Percentiles rank a stretch among this genome's conserved stretches.
Conservation (phyloP, 805 yeast species). For the Clavispora carvajalis region DNA sequence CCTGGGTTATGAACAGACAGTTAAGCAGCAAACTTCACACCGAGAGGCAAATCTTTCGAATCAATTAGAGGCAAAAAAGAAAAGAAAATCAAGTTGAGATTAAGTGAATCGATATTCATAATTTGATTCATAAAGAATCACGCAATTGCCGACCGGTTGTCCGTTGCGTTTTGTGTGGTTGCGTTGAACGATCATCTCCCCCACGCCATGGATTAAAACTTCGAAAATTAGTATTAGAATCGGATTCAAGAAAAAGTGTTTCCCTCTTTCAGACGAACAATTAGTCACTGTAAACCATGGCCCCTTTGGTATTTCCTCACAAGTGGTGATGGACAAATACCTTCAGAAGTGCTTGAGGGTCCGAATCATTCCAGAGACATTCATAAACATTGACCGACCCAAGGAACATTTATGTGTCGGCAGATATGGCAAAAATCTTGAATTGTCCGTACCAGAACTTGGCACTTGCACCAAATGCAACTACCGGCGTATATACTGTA, state of each 20-base stretch:
- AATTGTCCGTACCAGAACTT: constrained; percentile 43
- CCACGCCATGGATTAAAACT: too few species aligned
- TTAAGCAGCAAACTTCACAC: too few species aligned
- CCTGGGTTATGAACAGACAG: too few species aligned
- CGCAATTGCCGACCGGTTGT: too few species aligned
- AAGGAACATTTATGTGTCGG: constrained; percentile 24
- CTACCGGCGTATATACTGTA: constrained; percentile 53
- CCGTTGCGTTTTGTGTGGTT: too few species aligned
- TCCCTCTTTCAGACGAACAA: constrained; percentile 34
- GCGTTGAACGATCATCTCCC: too few species aligned
- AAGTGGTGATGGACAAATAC: constrained; percentile 26
- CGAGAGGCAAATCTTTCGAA: too few species aligned
- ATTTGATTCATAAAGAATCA: too few species aligned
- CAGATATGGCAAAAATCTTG: constrained; percentile 40
- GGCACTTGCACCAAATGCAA: constrained; percentile 56
- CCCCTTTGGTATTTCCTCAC: constrained; percentile 55
- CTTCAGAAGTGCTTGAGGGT: constrained; percentile 13
- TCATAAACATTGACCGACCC: constrained; percentile 22
- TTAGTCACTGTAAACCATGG: constrained; percentile 57
- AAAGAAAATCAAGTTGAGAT: too few species aligned
- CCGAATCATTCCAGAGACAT: constrained; percentile 44
- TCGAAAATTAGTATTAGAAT: constrained; percentile 43
- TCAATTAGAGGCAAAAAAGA: too few species aligned
- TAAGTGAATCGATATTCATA: too few species aligned
- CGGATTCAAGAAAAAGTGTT: constrained; percentile 43